Conservation (phyloP, 139 green algal species). For the Coelastrella sp. region DNA sequence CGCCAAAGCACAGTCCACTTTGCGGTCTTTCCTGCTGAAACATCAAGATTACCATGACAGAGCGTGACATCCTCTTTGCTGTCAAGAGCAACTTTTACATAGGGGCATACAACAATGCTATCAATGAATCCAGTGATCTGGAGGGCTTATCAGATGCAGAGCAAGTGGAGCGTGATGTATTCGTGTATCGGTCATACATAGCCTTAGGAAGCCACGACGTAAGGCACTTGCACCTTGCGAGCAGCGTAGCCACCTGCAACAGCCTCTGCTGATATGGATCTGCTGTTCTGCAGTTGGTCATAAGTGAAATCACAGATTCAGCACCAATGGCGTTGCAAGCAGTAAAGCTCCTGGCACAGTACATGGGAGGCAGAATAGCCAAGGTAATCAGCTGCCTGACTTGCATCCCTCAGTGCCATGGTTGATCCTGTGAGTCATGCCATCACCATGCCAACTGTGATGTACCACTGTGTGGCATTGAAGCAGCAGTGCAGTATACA, state of each 20-base stretch:
- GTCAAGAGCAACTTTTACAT: conserved; percentile 95
- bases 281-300: conserved; percentile 83
- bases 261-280: neutral
- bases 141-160: conserved; percentile 81
- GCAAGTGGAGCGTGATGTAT: conserved; percentile 84
- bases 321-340: conserved; percentile 85
- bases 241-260: neutral
- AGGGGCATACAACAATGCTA: conserved; percentile 91
- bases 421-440: too few relatives aligned
- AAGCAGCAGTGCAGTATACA: neutral
- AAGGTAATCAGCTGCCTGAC: conserved; percentile 57
- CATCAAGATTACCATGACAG: neutral
- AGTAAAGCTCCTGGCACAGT: conserved; percentile 91
- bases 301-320: conserved; percentile 86
- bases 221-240: neutral
- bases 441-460: too few relatives aligned
- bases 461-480: neutral
- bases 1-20: neutral
- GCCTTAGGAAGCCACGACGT: conserved; percentile 95
- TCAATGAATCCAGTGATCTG: conserved; percentile 91
- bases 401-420: neutral
- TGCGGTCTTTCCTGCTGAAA: neutral
- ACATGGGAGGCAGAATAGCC: conserved; percentile 65
- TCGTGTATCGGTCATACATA: conserved; percentile 96
- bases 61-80: conserved; percentile 82